Evolutionary conservation across 768 basidiomycete genomes (phyloP), one percentile per base, ranked within the genome.

Genomic region (Neoboletus brunneissimus): DNA sequence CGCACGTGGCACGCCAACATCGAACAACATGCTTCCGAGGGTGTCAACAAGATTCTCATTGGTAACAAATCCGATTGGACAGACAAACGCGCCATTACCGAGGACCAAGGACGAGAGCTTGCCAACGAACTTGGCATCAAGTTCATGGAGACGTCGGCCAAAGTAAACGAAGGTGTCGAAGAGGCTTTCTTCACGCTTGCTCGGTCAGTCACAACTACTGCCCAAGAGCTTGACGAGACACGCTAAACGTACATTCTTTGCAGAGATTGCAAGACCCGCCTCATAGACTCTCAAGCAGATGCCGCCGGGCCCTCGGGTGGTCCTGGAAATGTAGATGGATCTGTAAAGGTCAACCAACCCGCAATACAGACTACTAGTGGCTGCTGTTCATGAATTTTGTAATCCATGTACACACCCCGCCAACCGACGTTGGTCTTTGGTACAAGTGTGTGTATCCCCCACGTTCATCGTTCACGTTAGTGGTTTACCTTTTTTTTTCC

Each of bases 21-120:
- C 62, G 97, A 98, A 75, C 96, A 98, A 71, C 95, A 98, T 71
- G 97, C 97, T 37, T 97, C 96, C 1, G 94, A 98, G 63, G 94
- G 94, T 37, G 97, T 98, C 61, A 98, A 98, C 85, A 98, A 98
- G 85, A 92, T 99, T 58, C 85, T 98, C 51, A 91, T 98, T 62
- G 97, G 97, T 38, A 99, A 99, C 80, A 99, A 99, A 75, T 98
- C 91, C 43, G 97, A 99, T 73, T 97, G 95, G 94, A 86, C 87
- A 54, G 96, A 98, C 75, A 98, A 97, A 78, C 86, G 89, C 62
- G 89, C 87, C 15, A 91, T 99, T 54, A 87, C 92, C 5, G 87
- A 90, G 71, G 90, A 93, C 67, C 91, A 94, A 75, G 96, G 97
- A 41, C 87, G 87, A 55, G 90, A 89, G 65, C 83, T 99, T 43